A percentile compares a stretch with the other conserved stretches of the same genome.
Conservation (phyloP, 2,329 filamentous ascomycete species). For the Epichloe sibirici region DNA sequence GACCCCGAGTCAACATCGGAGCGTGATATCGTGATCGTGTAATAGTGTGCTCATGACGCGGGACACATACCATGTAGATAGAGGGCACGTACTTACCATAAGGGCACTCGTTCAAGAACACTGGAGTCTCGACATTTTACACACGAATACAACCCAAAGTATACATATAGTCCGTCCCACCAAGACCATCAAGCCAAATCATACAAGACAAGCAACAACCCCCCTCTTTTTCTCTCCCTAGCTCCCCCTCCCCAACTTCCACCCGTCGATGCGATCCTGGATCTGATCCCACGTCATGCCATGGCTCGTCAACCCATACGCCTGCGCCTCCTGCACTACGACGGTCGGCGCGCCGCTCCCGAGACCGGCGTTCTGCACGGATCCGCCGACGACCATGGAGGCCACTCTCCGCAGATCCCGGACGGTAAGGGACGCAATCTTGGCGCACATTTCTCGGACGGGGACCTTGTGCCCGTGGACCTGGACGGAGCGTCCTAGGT, state of each 20-base stretch:
- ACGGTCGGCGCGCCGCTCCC: conserved; percentile 88
- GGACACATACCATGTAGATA: no score
- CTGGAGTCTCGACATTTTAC: no score
- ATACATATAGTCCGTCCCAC: no score
- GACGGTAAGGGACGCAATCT: conserved; percentile 73
- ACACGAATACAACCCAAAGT: no score
- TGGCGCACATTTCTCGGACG: conserved; percentile 81
- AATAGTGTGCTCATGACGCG: no score
- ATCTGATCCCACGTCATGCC: conserved; percentile 78
- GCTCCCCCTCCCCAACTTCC: conserved; percentile 58
- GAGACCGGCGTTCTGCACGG: conserved; percentile 58
- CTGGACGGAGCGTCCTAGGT: conserved; percentile 88
- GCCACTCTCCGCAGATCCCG: conserved; percentile 75
- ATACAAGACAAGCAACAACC: not conserved
- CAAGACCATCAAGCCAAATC: no score
- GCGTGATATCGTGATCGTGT: fast-evolving
- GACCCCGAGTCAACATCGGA: no score
- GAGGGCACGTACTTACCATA: no score
- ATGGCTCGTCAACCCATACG: conserved; percentile 54
- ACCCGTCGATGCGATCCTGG: conserved; percentile 70
- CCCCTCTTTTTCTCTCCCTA: not conserved
- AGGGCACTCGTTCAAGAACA: no score
- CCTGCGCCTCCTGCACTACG: conserved; percentile 81
- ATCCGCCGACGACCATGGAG: conserved; percentile 61
- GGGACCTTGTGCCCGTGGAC: conserved; percentile 91